phyloP scores from a whole-genome alignment of 805 yeast genomes.

The Priceomyces medius region DNA sequence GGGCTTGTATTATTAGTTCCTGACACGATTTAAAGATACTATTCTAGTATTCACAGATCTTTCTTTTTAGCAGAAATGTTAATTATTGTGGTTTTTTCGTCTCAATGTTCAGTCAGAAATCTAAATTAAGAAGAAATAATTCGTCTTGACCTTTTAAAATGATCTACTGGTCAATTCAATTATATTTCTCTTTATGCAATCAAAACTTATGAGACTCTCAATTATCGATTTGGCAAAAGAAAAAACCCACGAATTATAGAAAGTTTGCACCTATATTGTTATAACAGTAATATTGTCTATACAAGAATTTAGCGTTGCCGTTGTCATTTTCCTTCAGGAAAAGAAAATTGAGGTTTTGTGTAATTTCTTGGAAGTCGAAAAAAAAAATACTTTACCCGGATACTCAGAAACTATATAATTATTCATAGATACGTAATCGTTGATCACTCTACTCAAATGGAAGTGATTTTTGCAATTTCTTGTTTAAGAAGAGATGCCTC shows the following conservation, averaged over 20 bases:
- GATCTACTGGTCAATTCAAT: not conserved
- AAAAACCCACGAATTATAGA: not conserved
- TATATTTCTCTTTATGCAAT: not conserved
- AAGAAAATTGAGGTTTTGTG: slow-evolving; percentile 6
- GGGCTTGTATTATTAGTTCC: slow-evolving; percentile 35
- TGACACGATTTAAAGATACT: slow-evolving; percentile 29
- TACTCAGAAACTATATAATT: not conserved
- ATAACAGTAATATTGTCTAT: not conserved
- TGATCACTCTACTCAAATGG: slow-evolving; percentile 9
- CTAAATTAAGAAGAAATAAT: not conserved
- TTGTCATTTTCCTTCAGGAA: slow-evolving; percentile 1
- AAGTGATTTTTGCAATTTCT: slow-evolving; percentile 12
- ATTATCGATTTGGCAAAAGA: not conserved
- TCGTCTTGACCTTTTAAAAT: not conserved
- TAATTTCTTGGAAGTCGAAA: slow-evolving; percentile 1
- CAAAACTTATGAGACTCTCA: not conserved
- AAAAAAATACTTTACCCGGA: slow-evolving; percentile 8
- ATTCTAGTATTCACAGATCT: not conserved
- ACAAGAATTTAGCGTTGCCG: not conserved
- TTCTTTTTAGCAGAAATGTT: not conserved
- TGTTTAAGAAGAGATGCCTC: slow-evolving; percentile 13
- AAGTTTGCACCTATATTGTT: slow-evolving; percentile 1
- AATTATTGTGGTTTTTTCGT: not conserved
- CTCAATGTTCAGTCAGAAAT: not conserved
- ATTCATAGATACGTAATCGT: not conserved